These are phyloP conservation scores for Claviceps africana DNA, from an alignment of 2,329 filamentous ascomycete genomes.

Conservation along the genomic window DNA sequence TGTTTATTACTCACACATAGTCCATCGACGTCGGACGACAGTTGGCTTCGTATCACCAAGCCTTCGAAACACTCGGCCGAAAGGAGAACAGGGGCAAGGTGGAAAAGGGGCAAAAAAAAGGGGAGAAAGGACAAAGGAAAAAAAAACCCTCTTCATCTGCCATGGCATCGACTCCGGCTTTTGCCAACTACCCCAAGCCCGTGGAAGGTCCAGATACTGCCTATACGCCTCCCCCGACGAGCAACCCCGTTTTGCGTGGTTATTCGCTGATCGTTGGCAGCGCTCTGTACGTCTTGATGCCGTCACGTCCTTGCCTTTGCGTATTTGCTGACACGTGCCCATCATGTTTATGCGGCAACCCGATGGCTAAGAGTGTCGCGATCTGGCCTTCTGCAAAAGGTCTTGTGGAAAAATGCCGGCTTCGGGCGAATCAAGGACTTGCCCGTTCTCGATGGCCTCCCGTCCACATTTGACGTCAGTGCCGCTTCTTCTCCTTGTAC, in stretches of 20 bases:
- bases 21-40: not conserved
- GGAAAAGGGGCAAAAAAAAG: not conserved
- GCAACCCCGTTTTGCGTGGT: conserved; percentile 60
- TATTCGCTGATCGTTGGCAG: conserved; percentile 31
- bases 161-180: conserved; percentile 11
- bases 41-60: not conserved
- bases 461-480: conserved; percentile 33
- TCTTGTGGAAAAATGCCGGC: conserved; percentile 57
- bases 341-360: not conserved
- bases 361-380: conserved; percentile 38
- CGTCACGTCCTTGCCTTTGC: not conserved
- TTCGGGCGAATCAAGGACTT: conserved; percentile 35
- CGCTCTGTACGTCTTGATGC: conserved; percentile 4
- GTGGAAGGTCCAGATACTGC: conserved; percentile 22
- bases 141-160: not conserved
- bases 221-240: conserved; percentile 26
- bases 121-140: too few species aligned
- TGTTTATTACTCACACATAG: not conserved
- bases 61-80: not conserved
- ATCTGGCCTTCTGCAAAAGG: conserved; percentile 44
- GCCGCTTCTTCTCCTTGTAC: not conserved
- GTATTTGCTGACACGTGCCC: not conserved
- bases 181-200: conserved; percentile 29
- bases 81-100: not conserved
- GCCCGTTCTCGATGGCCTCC: conserved; percentile 29